Evolutionary conservation across 305 asterid species (phyloP), one percentile per base, ranked within the genome.

Genomic region (Fraxinus sp.): DNA sequence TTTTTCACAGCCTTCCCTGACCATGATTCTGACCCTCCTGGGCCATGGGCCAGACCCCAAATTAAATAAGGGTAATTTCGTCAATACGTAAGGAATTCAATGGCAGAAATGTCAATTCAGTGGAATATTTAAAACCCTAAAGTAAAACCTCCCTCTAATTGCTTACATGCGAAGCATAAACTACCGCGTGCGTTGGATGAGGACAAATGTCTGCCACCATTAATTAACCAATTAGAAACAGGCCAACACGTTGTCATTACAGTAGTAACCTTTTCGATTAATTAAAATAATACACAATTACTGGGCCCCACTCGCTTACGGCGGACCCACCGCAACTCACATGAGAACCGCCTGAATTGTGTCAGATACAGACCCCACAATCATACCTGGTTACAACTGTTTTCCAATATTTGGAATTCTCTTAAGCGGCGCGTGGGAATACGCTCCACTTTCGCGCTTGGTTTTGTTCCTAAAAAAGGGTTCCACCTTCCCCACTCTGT

Each of bases 301-400:
- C 3, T 16, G 66, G 26, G 66, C 32, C 57, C 32, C 62, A 44
- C 78, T 1, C 49, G 4, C 28, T 75, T 3, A 24, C 14, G 7
- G 5, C 10, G 89, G 90, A 80, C 16, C 88, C 88, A 78, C 28
- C 68, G 7, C 74, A 84, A 82, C 79, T 91, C 93, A 89, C 94
- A 91, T 86, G 93, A 85, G 84, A 86, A 88, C 83, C 90, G 90
- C 84, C 91, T 89, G 92, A 87, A 83, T 44, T 77, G 85, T 86
- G 93, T 89, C 94, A 91, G 93, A 62, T 72, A 14, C 18, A 74
- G 89, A 79, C 62, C 92, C 91, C 90, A 87, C 91, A 76, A 77
- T 78, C 72, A 79, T 80, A 86, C 88, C 88, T 88, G 91, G 89
- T 84, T 79, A 84, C 91, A 86, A 83, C 88, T 83, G 86, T 85